Conservation (phyloP, 2,329 filamentous ascomycete genomes). For the Clarireedia hainanense region DNA sequence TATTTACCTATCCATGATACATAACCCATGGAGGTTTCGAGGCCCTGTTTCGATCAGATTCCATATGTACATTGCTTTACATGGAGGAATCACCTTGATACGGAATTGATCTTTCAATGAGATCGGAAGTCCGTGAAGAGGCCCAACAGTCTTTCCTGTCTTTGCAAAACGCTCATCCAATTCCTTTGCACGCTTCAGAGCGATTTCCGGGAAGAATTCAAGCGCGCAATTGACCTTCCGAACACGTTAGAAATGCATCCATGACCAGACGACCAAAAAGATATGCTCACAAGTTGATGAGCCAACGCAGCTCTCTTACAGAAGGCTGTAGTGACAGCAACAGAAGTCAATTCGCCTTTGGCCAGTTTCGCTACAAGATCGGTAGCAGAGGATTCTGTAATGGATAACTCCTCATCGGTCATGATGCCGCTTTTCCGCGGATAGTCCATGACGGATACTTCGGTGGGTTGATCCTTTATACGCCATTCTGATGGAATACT, state of each 20-base stretch:
- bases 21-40: conserved; percentile 48
- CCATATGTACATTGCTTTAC: not conserved
- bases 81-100: conserved; percentile 34
- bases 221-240: conserved; percentile 30
- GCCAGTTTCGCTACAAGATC: conserved; percentile 22
- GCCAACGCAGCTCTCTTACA: conserved; percentile 42
- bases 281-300: conserved; percentile 33
- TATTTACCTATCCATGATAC: conserved; percentile 44
- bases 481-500: conserved; percentile 51
- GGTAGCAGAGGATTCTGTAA: conserved; percentile 23
- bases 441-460: conserved; percentile 44
- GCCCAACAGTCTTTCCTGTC: conserved; percentile 41
- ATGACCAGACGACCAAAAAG: too few species aligned
- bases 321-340: conserved; percentile 37
- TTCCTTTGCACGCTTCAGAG: conserved; percentile 35
- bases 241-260: not conserved
- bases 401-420: conserved; percentile 37
- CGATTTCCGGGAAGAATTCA: conserved; percentile 42
- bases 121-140: conserved; percentile 55
- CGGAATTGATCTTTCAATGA: conserved; percentile 56
- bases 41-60: conserved; percentile 29
- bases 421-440: conserved; percentile 22
- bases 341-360: conserved; percentile 19
- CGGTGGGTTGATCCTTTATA: conserved; percentile 42
- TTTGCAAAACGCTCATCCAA: conserved; percentile 37